phyloP scores from a whole-genome alignment of 345 rosid species.

The Eucalyptus polyanthemos region DNA sequence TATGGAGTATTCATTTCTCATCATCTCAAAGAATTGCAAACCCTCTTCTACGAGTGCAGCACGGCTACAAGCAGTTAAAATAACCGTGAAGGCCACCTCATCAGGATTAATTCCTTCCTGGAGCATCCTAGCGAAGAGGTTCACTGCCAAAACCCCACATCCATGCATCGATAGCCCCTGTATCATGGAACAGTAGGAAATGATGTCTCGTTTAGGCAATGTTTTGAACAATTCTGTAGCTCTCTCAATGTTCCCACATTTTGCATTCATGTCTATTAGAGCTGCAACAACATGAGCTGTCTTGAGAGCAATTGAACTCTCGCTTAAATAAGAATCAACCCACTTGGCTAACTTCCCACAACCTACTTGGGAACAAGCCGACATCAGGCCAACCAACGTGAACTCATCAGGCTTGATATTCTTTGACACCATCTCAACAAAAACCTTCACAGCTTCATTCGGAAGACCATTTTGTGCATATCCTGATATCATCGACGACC shows the following conservation, averaged over 20 bases:
- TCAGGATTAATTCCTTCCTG: constrained; percentile 55
- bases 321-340: constrained; percentile 38
- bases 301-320: constrained; percentile 14
- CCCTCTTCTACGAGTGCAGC: constrained; percentile 54
- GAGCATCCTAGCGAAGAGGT: constrained; percentile 44
- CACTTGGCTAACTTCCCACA: constrained; percentile 40
- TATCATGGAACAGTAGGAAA: constrained; percentile 57
- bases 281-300: constrained; percentile 46
- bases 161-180: constrained; percentile 60
- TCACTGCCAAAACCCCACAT: constrained; percentile 26
- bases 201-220: constrained; percentile 31
- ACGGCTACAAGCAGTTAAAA: constrained; percentile 49
- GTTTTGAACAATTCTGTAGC: constrained; percentile 40
- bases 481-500: constrained; percentile 60
- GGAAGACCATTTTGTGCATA: constrained; percentile 54
- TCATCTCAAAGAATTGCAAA: constrained; percentile 29
- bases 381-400: constrained; percentile 45
- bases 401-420: constrained; percentile 50
- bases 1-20: constrained; percentile 29
- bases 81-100: constrained; percentile 56
- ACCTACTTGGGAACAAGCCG: constrained; percentile 70
- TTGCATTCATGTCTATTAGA: constrained; percentile 68
- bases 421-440: constrained; percentile 16
- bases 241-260: constrained; percentile 61
- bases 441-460: constrained; percentile 29